These are phyloP conservation scores for Chrysoporthe cubensis DNA, from an alignment of 2,329 filamentous ascomycete species.

Conservation along the genomic window DNA sequence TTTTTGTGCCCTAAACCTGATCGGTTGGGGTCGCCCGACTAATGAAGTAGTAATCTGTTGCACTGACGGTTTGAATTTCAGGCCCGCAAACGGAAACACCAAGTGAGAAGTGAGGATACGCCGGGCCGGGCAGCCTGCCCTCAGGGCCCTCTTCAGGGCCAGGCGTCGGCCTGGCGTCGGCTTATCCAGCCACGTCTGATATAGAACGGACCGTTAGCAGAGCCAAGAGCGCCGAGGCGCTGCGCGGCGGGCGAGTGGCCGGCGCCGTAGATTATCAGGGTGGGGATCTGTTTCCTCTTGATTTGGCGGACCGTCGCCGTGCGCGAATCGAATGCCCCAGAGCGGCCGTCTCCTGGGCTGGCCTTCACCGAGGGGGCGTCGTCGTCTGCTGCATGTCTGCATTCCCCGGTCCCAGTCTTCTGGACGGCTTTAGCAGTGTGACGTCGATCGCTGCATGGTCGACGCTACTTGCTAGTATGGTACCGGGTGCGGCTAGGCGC, in stretches of 20 bases:
- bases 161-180: background rate
- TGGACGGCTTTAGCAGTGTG: background rate
- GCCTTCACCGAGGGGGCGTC: too few species aligned
- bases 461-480: too few species aligned
- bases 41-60: background rate
- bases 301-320: background rate
- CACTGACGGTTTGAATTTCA: background rate
- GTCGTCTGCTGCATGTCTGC: too few species aligned
- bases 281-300: slow-evolving; percentile 8
- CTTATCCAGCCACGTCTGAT: background rate
- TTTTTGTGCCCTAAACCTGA: background rate
- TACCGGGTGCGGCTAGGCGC: background rate
- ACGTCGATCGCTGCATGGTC: background rate
- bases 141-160: background rate
- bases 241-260: slow-evolving; percentile 6
- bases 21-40: too few species aligned
- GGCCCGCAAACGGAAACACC: background rate
- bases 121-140: background rate
- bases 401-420: background rate
- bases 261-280: background rate
- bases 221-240: background rate
- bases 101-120: background rate
- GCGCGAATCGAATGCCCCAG: background rate
- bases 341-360: background rate
- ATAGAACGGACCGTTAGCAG: background rate